Conservation (phyloP, 768 basidiomycete species). For the Omphalotus guepiniiformis region DNA sequence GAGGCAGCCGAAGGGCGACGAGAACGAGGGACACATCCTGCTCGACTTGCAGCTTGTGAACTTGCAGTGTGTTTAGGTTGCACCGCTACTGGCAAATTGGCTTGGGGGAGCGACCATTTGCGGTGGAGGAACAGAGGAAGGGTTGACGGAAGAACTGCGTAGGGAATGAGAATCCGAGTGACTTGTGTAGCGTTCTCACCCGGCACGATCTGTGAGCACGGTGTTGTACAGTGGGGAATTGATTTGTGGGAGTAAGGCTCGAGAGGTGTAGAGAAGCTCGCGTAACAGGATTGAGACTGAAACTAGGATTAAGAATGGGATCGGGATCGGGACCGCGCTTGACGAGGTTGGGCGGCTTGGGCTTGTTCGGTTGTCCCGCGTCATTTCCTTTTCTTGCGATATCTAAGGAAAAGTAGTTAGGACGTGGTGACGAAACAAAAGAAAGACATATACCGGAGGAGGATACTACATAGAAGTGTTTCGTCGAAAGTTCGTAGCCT, state of each 20-base stretch:
- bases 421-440: background rate
- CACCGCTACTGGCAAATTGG: background rate
- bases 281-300: background rate
- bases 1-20: conserved; percentile 6
- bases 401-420: conserved; percentile 32
- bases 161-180: background rate
- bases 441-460: conserved; percentile 34
- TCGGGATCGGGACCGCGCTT: too few relatives aligned
- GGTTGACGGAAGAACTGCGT: background rate
- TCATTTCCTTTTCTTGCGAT: conserved; percentile 83
- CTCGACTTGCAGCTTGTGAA: conserved; percentile 4
- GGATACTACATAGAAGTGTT: too few relatives aligned
- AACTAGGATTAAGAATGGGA: background rate
- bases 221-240: conserved; percentile 3
- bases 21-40: background rate
- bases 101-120: background rate
- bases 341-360: too few relatives aligned
- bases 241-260: background rate
- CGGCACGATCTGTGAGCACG: background rate
- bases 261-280: conserved; percentile 1
- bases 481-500: too few relatives aligned
- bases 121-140: background rate
- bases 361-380: conserved; percentile 59
- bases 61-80: background rate
- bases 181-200: too few relatives aligned